Evolutionary conservation across 176 grass and related monocot species (phyloP).

Genomic region (Zizania latifolia): DNA sequence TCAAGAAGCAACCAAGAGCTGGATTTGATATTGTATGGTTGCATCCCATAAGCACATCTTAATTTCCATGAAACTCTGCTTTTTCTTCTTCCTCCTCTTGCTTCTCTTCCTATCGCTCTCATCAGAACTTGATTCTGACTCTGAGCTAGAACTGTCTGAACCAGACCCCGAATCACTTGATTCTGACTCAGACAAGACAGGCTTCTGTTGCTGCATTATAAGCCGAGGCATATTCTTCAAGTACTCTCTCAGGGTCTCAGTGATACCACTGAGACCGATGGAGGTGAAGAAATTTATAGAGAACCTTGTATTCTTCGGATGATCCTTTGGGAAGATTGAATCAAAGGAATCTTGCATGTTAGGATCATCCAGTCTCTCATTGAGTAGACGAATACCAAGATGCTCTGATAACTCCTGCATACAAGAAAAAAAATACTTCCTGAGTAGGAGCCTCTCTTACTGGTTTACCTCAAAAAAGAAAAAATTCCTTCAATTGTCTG

Average conservation of each 20-base stretch:
- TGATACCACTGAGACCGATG: slow-evolving; percentile 86
- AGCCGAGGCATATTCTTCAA: slow-evolving; percentile 83
- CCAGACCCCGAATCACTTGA: slow-evolving; percentile 44
- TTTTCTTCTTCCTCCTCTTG: slow-evolving; percentile 61
- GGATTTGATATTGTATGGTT: not conserved
- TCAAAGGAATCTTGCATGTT: slow-evolving; percentile 66
- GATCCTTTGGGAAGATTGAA: slow-evolving; percentile 83
- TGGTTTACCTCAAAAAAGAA: too few species aligned
- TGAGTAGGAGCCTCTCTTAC: too few species aligned
- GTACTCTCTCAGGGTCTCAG: slow-evolving; percentile 71
- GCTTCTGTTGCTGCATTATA: slow-evolving; percentile 92
- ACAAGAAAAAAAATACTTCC: too few species aligned
- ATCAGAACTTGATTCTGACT: slow-evolving; percentile 55
- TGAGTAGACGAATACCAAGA: slow-evolving; percentile 78
- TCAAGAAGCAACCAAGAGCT: not conserved
- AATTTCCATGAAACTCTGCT: slow-evolving; percentile 17
- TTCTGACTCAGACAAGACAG: slow-evolving; percentile 31
- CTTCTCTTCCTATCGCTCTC: slow-evolving; percentile 43
- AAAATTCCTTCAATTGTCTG: not conserved
- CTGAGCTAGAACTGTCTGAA: too few species aligned
- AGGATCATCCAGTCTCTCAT: slow-evolving; percentile 77
- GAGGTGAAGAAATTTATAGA: slow-evolving; percentile 93
- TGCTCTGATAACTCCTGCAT: slow-evolving; percentile 75
- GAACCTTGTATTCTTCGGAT: slow-evolving; percentile 86
- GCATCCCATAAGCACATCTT: not conserved